Evolutionary conservation across 2,329 filamentous ascomycete species (phyloP), one percentile per base, ranked within the genome.

Genomic region (Trichocomaceae sp.): DNA sequence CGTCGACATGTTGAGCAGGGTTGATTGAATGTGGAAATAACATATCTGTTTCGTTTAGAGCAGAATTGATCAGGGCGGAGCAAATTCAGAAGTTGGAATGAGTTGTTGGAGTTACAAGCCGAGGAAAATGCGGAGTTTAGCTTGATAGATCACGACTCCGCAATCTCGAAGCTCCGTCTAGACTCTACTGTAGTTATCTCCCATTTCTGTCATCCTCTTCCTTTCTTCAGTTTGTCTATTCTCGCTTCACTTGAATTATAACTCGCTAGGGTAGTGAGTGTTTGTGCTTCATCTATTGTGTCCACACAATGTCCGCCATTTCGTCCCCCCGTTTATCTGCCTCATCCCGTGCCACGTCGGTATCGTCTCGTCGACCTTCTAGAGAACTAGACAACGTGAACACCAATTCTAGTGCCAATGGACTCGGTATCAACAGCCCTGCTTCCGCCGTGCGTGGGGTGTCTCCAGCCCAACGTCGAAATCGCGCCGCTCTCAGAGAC

Each of bases 401-500:
- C 35, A 22, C 29, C 33, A 82, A 81, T 54, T 89, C 85, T 57
- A 79, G 76, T 58, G 74, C 81, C 58, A 58, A 63, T 58, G 61
- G 74, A 72, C 56, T 87, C 82, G 62, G 64, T 62, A 58, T 64
- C 61, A 56, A 64, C 47, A 64, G 63, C 47, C 63, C 66, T 62
- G 58, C 69, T 59, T 56, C 70, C 64, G 64, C 72, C 68, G 55
- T 79, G 75, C 68, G 71, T 50, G 66, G 69, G 10, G 53, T 70
- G 41, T 71, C 72, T 33, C 69, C 70, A n/a, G 66, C 67, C 31
- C 64, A 65, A 19, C 79, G 82, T 55, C 80, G 87, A 58, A 95
- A 95, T 73, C 87, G 92, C 60, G 83, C 87, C 54, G 92, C 92
- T 6, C 80, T 97, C 19, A 87, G 93, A 64, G 90, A 96, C 67